Evolutionary conservation across 148 eudicot species (phyloP), one percentile per base, ranked within the genome.

Genomic region (Nepenthes mirabilis): DNA sequence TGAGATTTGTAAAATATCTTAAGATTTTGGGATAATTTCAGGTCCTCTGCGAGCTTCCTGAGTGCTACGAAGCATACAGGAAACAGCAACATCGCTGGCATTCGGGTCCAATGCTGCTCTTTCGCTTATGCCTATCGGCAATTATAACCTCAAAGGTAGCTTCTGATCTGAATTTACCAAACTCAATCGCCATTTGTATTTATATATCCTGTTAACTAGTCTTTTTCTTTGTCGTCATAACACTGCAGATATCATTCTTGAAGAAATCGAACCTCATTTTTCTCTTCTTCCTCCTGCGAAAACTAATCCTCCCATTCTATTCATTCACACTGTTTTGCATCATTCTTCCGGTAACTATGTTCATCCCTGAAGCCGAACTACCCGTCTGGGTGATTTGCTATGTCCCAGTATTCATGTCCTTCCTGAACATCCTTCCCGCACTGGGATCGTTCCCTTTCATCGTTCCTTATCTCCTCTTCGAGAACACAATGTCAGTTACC

Each of bases 21-120:
- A 10, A 50, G 7, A 11, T 13, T 43, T 34, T 59, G 63, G 52
- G 43, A 47, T 50, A 51, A 47, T 65, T 73, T 55, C 80, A 86
- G 93, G 80, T 73, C 47, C 83, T 77, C 36, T 88, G 95, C 59
- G 95, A 88, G 69, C 69, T 88, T 57, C 95, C 95, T 0, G 95
- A 88, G 60, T 84, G 86, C 1, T 88, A 77, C 45, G 95, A 82
- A 77, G 95, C 95, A 35, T 88, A 88, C 75, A 70, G 83, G 65
- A 88, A 88, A 74, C 95, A 88, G 59, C 95, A 88, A 65, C 95
- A 88, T 48, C 73, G 95, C 2, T 88, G 95, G 95, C 95, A 88
- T 79, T 88, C 95, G 0, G 95, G 95, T 65, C 95, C 95, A 36
- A 88, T 88, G 95, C 95, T 79, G 65, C 79, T 88, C 61, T 88